Conservation (phyloP, 495 filamentous ascomycete species). For the Beverwykella pulmonaria region DNA sequence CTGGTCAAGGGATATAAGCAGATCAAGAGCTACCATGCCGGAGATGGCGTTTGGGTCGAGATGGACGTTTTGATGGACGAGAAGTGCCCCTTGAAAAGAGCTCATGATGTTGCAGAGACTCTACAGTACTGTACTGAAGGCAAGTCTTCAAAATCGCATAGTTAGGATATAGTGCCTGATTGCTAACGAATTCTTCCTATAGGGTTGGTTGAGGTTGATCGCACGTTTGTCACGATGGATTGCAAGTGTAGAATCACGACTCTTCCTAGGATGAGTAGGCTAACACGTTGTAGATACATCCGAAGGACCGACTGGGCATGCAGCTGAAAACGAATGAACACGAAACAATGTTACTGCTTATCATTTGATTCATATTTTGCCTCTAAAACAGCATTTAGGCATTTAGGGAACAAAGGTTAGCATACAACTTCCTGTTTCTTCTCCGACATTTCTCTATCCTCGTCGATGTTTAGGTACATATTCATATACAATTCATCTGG, state of each 20-base stretch:
- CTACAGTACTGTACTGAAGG: slow-evolving; percentile 54
- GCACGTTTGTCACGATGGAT: slow-evolving; percentile 54
- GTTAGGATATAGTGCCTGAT: too few species aligned
- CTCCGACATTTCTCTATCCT: too few species aligned
- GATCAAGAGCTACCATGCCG: slow-evolving; percentile 53
- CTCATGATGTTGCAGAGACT: slow-evolving; percentile 56
- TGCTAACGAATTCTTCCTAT: not conserved
- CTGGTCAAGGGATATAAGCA: slow-evolving; percentile 52
- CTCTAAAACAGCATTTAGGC: not conserved
- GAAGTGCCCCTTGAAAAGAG: slow-evolving; percentile 45
- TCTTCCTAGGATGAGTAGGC: not conserved
- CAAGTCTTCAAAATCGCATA: not conserved
- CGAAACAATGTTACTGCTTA: not conserved
- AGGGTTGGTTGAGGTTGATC: slow-evolving; percentile 51
- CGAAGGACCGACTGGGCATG: slow-evolving; percentile 34
- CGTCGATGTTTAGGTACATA: too few species aligned
- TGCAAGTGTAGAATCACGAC: slow-evolving; percentile 30
- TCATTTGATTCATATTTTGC: not conserved
- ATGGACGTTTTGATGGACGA: slow-evolving; percentile 52
- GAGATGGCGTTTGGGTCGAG: slow-evolving; percentile 56
- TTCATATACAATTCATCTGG: too few species aligned
- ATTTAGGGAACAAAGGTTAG: not conserved
- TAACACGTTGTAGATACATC: slow-evolving; percentile 25
- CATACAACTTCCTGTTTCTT: too few species aligned
- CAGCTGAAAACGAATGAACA: slow-evolving; percentile 25